These are phyloP conservation scores for Malus sylvestris DNA, from an alignment of 306 rosid species.

Conservation along the genomic window DNA sequence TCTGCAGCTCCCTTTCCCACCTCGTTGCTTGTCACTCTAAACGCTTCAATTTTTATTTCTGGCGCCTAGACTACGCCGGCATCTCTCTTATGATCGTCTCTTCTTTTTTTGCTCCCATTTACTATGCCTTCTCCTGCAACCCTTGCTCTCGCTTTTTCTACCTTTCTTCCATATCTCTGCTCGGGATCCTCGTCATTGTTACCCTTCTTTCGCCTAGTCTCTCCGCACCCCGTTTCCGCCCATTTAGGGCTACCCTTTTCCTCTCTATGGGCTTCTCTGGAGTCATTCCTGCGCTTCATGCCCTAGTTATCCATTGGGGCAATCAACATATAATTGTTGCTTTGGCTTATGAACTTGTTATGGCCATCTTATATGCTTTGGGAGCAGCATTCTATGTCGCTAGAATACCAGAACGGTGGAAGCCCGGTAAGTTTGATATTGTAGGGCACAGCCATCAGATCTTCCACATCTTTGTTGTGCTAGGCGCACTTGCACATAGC, in stretches of 20 bases:
- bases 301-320: conserved; percentile 55
- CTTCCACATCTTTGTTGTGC: conserved; percentile 75
- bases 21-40: conserved; percentile 82
- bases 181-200: conserved; percentile 48
- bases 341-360: conserved; percentile 55
- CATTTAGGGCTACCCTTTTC: conserved; percentile 59
- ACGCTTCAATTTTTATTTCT: conserved; percentile 61
- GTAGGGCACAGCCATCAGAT: conserved; percentile 97
- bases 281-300: conserved; percentile 61
- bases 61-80: conserved; percentile 94
- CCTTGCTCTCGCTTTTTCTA: conserved; percentile 43
- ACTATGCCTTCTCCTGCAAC: conserved; percentile 68
- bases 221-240: conserved; percentile 48
- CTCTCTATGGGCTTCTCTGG: conserved; percentile 93
- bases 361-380: conserved; percentile 63
- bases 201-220: conserved; percentile 71
- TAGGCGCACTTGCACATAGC: conserved; percentile 73
- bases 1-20: conserved; percentile 76
- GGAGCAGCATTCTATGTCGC: conserved; percentile 67
- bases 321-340: conserved; percentile 39
- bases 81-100: conserved; percentile 77
- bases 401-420: conserved; percentile 79
- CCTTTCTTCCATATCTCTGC: conserved; percentile 53
- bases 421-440: conserved; percentile 82
- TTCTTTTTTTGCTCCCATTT: conserved; percentile 84